Evolutionary conservation across 805 yeast species (phyloP), one percentile per base, ranked within the genome.

Genomic region (Monosporozyma yasuniensis): DNA sequence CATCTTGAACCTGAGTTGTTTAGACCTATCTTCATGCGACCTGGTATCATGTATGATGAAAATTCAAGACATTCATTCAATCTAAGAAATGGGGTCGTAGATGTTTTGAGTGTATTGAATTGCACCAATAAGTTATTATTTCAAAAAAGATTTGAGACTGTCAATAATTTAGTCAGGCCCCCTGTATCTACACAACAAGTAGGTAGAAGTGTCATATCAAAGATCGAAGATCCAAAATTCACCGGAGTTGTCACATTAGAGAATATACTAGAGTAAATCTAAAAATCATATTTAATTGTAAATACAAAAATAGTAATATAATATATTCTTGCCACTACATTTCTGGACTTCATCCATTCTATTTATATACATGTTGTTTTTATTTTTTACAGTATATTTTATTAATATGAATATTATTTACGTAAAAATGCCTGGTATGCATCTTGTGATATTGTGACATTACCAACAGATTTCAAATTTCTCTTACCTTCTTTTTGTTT

Each of bases 401-500:
- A 10, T 35, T 32, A 16, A 18, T 35, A 28, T 18, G 32, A 16
- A 27, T 27, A 19, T 47, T 38, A 54, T 46, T 50, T 54, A 45
- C 69, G 66, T 54, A 90, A 72, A 67, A 90, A 89, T 16, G 96
- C 85, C 64, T 86, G 96, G 68, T 84, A 90, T 0, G 96, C 96
- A 56, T 88, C 95, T 52, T 83, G 84, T 53, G 86, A 81, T 47
- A 91, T 84, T 41, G 75, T 72, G 16, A 91, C 86, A 48, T 80
- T 78, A 12, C 98, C 98, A 12, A 83, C 74, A 14, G 84, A 74
- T 66, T 84, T 84, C 83, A 91, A 19, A 39, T 54, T 52, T 67
- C 85, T 87, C 69, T 93, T 93, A 37, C 99, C 99, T 62, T 87
- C 96, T 66, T 90, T 91, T 61, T 91, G 99, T 59, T 85, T 84